Percentiles rank a stretch among this genome's conserved stretches.
Evolutionary conservation across 495 filamentous ascomycete genomes (phyloP).

Genomic region (Penicillium paxilli): DNA sequence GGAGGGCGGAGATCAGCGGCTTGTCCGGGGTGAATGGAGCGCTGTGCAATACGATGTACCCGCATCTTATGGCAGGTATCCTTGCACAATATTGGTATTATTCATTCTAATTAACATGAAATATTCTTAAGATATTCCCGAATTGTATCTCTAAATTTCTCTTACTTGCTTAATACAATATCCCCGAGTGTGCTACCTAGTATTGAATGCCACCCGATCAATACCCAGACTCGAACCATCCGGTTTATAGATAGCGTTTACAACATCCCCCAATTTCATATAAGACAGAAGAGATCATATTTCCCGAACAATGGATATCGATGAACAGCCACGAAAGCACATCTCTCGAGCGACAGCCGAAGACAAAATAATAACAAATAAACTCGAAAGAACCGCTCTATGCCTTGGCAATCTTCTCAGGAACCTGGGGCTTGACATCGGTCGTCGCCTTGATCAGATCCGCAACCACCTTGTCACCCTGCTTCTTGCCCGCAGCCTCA

Average conservation of each 20-base stretch:
- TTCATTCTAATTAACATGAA: no score
- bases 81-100: no score
- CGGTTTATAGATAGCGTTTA: no score
- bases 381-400: slow-evolving; percentile 25
- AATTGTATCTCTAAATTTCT: no score
- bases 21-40: not conserved
- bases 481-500: slow-evolving; percentile 72
- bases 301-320: slow-evolving; percentile 27
- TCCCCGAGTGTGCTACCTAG: no score
- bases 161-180: no score
- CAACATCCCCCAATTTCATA: not conserved
- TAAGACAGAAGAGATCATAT: slow-evolving; percentile 16
- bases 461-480: slow-evolving; percentile 74
- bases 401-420: slow-evolving; percentile 51
- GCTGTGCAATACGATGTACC: no score
- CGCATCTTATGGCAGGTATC: no score
- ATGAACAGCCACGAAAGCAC: slow-evolving; percentile 26
- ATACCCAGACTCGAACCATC: no score
- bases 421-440: slow-evolving; percentile 72
- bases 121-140: no score
- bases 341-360: slow-evolving; percentile 18
- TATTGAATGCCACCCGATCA: not conserved
- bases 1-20: not conserved
- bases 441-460: slow-evolving; percentile 78
- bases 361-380: slow-evolving; percentile 13